Evolutionary conservation across 352 stramenopile genomes (phyloP).

Genomic region (Pythium dissimile): DNA sequence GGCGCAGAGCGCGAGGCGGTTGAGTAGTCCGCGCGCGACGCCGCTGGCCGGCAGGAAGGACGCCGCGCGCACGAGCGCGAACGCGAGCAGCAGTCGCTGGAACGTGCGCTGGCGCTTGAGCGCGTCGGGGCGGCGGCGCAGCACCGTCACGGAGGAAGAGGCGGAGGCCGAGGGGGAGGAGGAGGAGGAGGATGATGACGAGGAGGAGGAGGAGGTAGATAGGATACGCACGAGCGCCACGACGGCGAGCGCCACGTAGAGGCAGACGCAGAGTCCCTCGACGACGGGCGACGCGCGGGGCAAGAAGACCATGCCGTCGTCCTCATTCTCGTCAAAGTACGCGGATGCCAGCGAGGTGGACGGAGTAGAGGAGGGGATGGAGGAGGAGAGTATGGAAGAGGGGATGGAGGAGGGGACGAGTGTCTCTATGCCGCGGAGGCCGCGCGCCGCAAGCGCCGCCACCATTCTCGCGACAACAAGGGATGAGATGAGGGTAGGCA

Average conservation of each 20-base stretch:
- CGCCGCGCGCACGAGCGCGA: slow-evolving; percentile 50
- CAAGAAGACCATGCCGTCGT: slow-evolving; percentile 46
- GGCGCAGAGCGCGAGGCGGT: slow-evolving; percentile 67
- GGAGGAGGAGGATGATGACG: too few species aligned
- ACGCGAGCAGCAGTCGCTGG: slow-evolving; percentile 64
- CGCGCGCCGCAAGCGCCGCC: not conserved
- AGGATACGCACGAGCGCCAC: slow-evolving; percentile 49
- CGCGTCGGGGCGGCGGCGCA: slow-evolving; percentile 27
- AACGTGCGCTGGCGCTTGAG: slow-evolving; percentile 59
- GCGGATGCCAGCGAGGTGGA: too few species aligned
- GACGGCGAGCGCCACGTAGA: slow-evolving; percentile 59
- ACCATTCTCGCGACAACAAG: not conserved
- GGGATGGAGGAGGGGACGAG: not conserved
- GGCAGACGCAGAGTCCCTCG: slow-evolving; percentile 45
- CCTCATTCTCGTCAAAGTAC: not conserved
- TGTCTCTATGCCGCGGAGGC: not conserved
- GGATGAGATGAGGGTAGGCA: not conserved
- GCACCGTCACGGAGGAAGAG: slow-evolving; percentile 23
- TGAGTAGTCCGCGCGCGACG: slow-evolving; percentile 48
- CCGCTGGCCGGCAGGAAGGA: slow-evolving; percentile 42
- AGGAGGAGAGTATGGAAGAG: not conserved
- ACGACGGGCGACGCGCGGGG: slow-evolving; percentile 42
- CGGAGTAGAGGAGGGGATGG: not conserved
- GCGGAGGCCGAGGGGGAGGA: too few species aligned
- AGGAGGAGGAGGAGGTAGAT: too few species aligned